These are phyloP conservation scores for Pythium aristosporum DNA, from an alignment of 352 stramenopile genomes.

Conservation along the genomic window DNA sequence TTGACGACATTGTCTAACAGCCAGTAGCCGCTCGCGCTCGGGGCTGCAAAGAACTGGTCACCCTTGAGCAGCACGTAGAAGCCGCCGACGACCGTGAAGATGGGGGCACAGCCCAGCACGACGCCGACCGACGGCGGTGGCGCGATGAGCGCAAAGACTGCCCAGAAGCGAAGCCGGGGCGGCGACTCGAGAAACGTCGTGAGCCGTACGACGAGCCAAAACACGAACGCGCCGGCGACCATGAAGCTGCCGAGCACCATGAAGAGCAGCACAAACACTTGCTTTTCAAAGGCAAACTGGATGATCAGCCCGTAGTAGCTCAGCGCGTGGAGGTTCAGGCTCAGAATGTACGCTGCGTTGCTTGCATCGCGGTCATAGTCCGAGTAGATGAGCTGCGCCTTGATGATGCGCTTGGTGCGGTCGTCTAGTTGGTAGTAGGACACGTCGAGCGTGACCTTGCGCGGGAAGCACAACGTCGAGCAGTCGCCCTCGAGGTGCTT, in stretches of 20 bases:
- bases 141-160: conserved; percentile 90
- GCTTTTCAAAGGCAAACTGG: conserved; percentile 94
- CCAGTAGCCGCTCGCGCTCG: conserved; percentile 64
- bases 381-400: conserved; percentile 84
- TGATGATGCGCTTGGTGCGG: conserved; percentile 93
- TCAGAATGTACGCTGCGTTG: conserved; percentile 90
- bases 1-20: conserved; percentile 70
- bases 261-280: conserved; percentile 95
- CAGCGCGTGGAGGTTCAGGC: conserved; percentile 91
- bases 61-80: conserved; percentile 77
- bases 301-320: conserved; percentile 96
- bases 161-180: conserved; percentile 90
- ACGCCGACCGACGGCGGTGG: conserved; percentile 87
- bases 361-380: conserved; percentile 92
- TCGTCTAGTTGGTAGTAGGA: conserved; percentile 93
- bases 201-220: conserved; percentile 90
- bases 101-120: conserved; percentile 85
- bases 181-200: conserved; percentile 91
- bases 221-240: conserved; percentile 75
- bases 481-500: conserved; percentile 85
- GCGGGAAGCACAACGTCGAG: conserved; percentile 90
- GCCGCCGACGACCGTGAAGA: conserved; percentile 61
- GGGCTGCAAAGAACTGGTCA: conserved; percentile 37
- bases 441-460: conserved; percentile 91
- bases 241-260: conserved; percentile 89